These are phyloP conservation scores for Alternaria sp. DNA, from an alignment of 2,329 filamentous ascomycete species.

Conservation along the genomic window DNA sequence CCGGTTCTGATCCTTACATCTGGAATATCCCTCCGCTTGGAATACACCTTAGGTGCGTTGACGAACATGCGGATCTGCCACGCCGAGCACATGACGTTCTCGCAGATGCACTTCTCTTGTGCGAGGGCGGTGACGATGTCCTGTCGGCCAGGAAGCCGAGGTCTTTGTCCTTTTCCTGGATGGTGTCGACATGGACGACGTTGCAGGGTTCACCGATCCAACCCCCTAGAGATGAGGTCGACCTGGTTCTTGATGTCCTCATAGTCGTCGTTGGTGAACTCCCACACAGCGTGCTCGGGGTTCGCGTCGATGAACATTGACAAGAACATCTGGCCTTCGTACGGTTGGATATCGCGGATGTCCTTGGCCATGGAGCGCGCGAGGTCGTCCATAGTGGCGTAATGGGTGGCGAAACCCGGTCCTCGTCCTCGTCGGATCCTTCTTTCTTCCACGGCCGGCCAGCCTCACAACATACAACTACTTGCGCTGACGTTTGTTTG, in stretches of 20 bases:
- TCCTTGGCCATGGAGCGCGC: slow-evolving; percentile 35
- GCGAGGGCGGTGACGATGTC: slow-evolving; percentile 37
- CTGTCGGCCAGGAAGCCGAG: slow-evolving; percentile 35
- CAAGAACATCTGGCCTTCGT: slow-evolving; percentile 42
- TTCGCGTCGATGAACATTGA: slow-evolving; percentile 23
- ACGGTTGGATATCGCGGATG: slow-evolving; percentile 29
- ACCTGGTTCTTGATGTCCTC: too few species aligned
- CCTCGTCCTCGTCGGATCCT: neutral
- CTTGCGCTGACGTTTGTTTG: slow-evolving; percentile 40
- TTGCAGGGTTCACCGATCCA: too few species aligned
- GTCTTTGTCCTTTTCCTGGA: too few species aligned
- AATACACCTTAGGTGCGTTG: slow-evolving; percentile 44
- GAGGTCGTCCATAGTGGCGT: slow-evolving; percentile 32
- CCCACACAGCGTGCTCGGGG: slow-evolving; percentile 13
- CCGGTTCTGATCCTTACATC: slow-evolving; percentile 42
- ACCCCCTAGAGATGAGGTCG: too few species aligned
- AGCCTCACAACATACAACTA: slow-evolving; percentile 13
- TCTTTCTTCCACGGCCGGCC: neutral
- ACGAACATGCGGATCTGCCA: slow-evolving; percentile 48
- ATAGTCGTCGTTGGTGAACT: too few species aligned
- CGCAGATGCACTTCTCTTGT: slow-evolving; percentile 46
- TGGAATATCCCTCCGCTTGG: slow-evolving; percentile 14
- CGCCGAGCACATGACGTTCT: slow-evolving; percentile 45
- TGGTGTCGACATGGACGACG: neutral
- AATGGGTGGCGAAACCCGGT: slow-evolving; percentile 25